These are phyloP conservation scores for Macrolepiota albuminosa DNA, from an alignment of 768 basidiomycete genomes.

Conservation along the genomic window DNA sequence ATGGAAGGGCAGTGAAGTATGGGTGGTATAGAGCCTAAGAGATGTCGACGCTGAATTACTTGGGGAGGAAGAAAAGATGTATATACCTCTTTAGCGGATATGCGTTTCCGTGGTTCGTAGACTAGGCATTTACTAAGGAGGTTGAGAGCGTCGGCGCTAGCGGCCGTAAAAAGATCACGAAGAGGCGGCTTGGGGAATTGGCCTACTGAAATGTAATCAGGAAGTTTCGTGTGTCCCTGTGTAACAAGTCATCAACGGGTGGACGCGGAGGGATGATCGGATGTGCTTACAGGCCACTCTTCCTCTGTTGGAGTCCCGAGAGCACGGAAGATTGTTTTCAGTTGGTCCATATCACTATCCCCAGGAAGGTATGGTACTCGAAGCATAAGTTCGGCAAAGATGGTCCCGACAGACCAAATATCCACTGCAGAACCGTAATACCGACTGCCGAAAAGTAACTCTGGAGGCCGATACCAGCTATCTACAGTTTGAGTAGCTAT, in stretches of 20 bases:
- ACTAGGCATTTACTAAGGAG: slow-evolving; percentile 73
- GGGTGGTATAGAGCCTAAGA: slow-evolving; percentile 76
- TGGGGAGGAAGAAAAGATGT: background rate
- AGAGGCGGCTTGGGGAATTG: slow-evolving; percentile 81
- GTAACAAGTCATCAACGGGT: background rate
- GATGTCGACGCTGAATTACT: background rate
- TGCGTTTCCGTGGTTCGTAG: slow-evolving; percentile 83
- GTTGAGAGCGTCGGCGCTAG: slow-evolving; percentile 80
- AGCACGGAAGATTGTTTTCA: slow-evolving; percentile 91
- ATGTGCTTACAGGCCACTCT: slow-evolving; percentile 83
- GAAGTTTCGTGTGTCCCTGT: slow-evolving; percentile 86
- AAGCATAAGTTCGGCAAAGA: slow-evolving; percentile 96
- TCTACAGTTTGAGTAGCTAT: slow-evolving; percentile 1
- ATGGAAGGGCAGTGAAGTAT: slow-evolving; percentile 83
- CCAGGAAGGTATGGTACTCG: slow-evolving; percentile 94
- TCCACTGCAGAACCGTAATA: slow-evolving; percentile 93
- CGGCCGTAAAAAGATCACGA: slow-evolving; percentile 87
- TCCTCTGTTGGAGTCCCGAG: slow-evolving; percentile 95
- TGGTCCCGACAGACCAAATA: slow-evolving; percentile 97
- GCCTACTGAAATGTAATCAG: slow-evolving; percentile 84
- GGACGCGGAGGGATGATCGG: background rate
- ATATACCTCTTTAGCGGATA: slow-evolving; percentile 69
- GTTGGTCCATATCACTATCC: slow-evolving; percentile 94
- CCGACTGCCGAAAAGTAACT: slow-evolving; percentile 86
- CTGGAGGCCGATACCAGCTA: slow-evolving; percentile 98